A percentile compares a stretch with the other conserved stretches of the same genome.
phyloP scores from a whole-genome alignment of 768 basidiomycete species.

The Mycena rebaudengoi region DNA sequence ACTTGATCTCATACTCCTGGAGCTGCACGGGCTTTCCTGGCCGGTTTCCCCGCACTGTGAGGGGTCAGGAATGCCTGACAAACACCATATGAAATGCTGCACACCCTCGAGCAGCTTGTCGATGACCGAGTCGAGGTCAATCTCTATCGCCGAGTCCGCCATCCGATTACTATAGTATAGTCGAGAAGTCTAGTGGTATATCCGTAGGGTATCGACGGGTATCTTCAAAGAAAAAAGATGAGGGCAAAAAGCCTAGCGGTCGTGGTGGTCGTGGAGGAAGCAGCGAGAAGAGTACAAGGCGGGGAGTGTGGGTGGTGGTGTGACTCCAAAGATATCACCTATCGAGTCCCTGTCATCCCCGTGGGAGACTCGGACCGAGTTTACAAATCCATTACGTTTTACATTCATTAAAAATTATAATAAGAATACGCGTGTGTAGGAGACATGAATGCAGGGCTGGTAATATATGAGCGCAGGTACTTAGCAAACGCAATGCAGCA shows the following conservation, averaged over 20 bases:
- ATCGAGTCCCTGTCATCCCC: too few species aligned
- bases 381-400: too few species aligned
- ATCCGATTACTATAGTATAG: slow-evolving; percentile 45
- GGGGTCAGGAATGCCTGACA: slow-evolving; percentile 33
- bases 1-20: slow-evolving; percentile 99
- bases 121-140: slow-evolving; percentile 99
- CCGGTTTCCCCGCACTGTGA: slow-evolving; percentile 93
- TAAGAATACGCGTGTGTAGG: too few species aligned
- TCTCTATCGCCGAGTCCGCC: slow-evolving; percentile 88
- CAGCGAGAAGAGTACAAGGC: background rate
- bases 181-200: slow-evolving; percentile 1
- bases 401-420: too few species aligned
- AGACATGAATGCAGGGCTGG: too few species aligned
- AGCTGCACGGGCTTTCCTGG: slow-evolving; percentile 98
- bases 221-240: slow-evolving; percentile 12
- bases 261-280: background rate
- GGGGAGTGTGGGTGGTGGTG: slow-evolving; percentile 27
- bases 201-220: slow-evolving; percentile 13
- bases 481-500: too few species aligned
- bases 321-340: too few species aligned
- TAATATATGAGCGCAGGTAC: too few species aligned
- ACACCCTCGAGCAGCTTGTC: slow-evolving; percentile 97
- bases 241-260: background rate
- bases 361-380: too few species aligned
- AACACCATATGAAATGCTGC: slow-evolving; percentile 37